A percentile compares a stretch with the other conserved stretches of the same genome.
Conservation (phyloP, 176 grass and related monocot genomes). For the Juncus inflexus region DNA sequence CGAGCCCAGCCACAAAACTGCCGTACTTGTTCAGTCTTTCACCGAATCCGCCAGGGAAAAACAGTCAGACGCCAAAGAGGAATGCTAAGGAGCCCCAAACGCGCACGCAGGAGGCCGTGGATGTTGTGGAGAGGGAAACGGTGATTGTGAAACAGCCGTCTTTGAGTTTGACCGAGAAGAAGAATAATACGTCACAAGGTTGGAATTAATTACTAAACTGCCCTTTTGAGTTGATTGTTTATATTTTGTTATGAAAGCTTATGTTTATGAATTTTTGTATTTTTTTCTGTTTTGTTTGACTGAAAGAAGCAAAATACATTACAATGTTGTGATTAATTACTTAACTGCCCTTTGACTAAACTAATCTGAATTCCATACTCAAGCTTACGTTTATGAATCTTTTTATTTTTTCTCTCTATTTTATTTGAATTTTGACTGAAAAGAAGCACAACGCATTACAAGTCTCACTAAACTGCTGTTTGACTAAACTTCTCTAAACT, state of each 20-base stretch:
- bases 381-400: too few relatives aligned
- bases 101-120: background rate
- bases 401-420: too few relatives aligned
- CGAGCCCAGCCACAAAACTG: conserved; percentile 60
- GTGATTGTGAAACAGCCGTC: conserved; percentile 13
- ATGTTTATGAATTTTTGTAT: too few relatives aligned
- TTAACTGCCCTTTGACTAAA: too few relatives aligned
- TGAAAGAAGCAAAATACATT: too few relatives aligned
- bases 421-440: too few relatives aligned
- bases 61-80: conserved; percentile 43
- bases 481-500: too few relatives aligned
- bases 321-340: too few relatives aligned
- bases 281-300: too few relatives aligned
- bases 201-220: background rate
- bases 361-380: too few relatives aligned
- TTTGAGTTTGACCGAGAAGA: conserved; percentile 20
- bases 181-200: conserved; percentile 2
- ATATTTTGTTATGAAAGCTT: conserved; percentile 5
- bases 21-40: conserved; percentile 85
- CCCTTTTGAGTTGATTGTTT: background rate
- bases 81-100: conserved; percentile 38
- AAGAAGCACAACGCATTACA: too few relatives aligned
- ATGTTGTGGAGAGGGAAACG: background rate
- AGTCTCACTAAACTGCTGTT: too few relatives aligned
- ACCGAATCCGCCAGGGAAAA: conserved; percentile 82